Evolutionary conservation across 108 stramenopile species (phyloP).

Genomic region (Asterionellopsis glacialis): DNA sequence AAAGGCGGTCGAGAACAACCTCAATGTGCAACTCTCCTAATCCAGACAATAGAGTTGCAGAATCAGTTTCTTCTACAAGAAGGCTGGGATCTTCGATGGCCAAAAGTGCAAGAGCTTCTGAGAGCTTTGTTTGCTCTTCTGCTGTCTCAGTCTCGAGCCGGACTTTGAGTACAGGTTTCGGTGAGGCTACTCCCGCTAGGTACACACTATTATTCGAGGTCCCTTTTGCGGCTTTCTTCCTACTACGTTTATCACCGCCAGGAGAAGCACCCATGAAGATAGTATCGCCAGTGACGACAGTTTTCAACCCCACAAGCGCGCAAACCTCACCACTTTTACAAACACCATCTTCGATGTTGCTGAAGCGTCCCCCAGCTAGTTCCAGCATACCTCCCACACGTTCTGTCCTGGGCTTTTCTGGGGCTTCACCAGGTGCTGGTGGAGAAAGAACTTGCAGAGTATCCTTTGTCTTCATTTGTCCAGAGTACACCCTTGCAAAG

Average conservation of each 20-base stretch:
- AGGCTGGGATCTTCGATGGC: constrained; percentile 84
- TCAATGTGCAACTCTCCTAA: constrained; percentile 88
- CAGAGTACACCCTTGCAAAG: constrained; percentile 86
- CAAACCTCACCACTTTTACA: constrained; percentile 81
- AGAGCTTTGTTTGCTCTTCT: constrained; percentile 57
- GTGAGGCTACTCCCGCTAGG: constrained; percentile 74
- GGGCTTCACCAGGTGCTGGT: constrained; percentile 33
- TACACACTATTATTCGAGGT: constrained; percentile 12
- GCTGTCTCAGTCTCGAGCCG: constrained; percentile 68
- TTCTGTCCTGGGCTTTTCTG: constrained; percentile 39
- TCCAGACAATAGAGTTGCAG: constrained; percentile 71
- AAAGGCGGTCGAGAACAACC: constrained; percentile 72
- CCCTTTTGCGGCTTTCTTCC: constrained; percentile 23
- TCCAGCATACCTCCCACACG: constrained; percentile 82
- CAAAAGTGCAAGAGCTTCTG: constrained; percentile 57
- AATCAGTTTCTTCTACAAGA: constrained; percentile 75
- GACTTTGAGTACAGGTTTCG: constrained; percentile 87
- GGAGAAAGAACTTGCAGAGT: constrained; percentile 64
- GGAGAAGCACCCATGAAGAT: constrained; percentile 40
- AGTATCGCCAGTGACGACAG: constrained; percentile 84
- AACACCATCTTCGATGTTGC: constrained; percentile 62
- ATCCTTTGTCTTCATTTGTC: constrained; percentile 59
- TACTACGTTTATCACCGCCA: constrained; percentile 16
- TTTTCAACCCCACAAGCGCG: constrained; percentile 79
- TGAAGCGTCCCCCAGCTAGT: constrained; percentile 75